phyloP scores from a whole-genome alignment of 305 asterid genomes.

The Fraxinus ornus region DNA sequence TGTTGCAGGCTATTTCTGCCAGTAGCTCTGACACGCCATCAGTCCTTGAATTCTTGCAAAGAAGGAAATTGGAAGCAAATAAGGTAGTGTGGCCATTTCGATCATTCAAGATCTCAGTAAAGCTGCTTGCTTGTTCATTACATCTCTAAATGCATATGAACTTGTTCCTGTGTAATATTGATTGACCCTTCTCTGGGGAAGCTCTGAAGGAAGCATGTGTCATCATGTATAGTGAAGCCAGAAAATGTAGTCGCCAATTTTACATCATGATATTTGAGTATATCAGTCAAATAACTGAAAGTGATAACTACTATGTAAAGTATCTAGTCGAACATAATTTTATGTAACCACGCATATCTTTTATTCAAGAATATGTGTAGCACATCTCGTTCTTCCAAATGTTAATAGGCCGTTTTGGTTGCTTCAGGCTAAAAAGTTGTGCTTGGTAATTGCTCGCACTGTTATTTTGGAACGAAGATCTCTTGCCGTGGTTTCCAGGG shows the following conservation, averaged over 20 bases:
- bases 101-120: neutral
- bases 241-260: conserved; percentile 1
- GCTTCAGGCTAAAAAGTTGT: conserved; percentile 79
- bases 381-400: neutral
- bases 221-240: conserved; percentile 16
- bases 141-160: neutral
- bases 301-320: conserved; percentile 6
- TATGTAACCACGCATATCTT: neutral
- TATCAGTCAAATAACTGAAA: neutral
- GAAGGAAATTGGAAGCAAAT: conserved; percentile 81
- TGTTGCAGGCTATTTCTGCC: conserved; percentile 71
- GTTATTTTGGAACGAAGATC: conserved; percentile 84
- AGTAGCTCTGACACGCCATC: conserved; percentile 84
- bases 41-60: conserved; percentile 81
- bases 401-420: conserved; percentile 15
- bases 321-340: conserved; percentile 19
- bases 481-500: conserved; percentile 59
- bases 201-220: conserved; percentile 14
- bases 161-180: conserved; percentile 5
- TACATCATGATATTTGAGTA: neutral
- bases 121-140: conserved; percentile 10
- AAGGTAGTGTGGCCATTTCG: conserved; percentile 49
- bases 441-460: conserved; percentile 58
- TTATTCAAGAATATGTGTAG: neutral
- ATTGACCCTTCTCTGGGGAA: conserved; percentile 1